phyloP scores from a whole-genome alignment of 495 filamentous ascomycete species.

The Viridothelium virens region DNA sequence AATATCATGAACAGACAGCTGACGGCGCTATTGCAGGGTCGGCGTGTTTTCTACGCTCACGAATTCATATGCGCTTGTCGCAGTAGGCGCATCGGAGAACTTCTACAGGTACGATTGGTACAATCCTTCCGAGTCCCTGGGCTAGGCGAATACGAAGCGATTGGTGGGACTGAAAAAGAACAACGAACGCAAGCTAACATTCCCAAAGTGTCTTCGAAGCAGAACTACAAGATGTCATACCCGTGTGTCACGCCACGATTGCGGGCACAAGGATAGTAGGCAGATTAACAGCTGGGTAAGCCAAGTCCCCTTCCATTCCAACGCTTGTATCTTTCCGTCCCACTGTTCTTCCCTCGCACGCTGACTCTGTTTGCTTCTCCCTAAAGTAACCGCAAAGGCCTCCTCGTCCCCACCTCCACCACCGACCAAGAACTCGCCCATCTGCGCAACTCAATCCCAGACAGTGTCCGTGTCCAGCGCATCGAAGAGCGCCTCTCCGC shows the following conservation, averaged over 20 bases:
- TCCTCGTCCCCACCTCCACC: constrained; percentile 89
- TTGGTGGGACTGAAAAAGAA: neutral
- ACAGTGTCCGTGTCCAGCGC: constrained; percentile 80
- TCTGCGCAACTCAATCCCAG: constrained; percentile 86
- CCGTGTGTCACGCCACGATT: constrained; percentile 96
- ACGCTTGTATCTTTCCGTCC: neutral
- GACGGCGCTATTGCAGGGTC: constrained; percentile 51
- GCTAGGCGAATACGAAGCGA: neutral
- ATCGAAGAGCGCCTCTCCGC: constrained; percentile 97
- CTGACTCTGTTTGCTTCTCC: neutral
- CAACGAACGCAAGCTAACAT: constrained; percentile 19
- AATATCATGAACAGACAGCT: neutral
- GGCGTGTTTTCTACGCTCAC: constrained; percentile 94
- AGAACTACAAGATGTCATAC: constrained; percentile 93
- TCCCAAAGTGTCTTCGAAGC: constrained; percentile 72
- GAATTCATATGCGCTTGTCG: constrained; percentile 89
- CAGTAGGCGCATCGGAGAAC: constrained; percentile 91
- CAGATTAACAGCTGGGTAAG: constrained; percentile 86
- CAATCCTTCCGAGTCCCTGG: no score
- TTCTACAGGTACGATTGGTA: constrained; percentile 65
- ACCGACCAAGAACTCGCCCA: constrained; percentile 98
- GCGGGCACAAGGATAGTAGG: constrained; percentile 93
- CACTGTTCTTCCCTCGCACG: neutral
- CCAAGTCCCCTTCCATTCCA: constrained; percentile 15
- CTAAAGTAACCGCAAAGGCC: constrained; percentile 81